These are phyloP conservation scores for Leccinum subtestaceum DNA, from an alignment of 768 basidiomycete genomes.

Conservation along the genomic window DNA sequence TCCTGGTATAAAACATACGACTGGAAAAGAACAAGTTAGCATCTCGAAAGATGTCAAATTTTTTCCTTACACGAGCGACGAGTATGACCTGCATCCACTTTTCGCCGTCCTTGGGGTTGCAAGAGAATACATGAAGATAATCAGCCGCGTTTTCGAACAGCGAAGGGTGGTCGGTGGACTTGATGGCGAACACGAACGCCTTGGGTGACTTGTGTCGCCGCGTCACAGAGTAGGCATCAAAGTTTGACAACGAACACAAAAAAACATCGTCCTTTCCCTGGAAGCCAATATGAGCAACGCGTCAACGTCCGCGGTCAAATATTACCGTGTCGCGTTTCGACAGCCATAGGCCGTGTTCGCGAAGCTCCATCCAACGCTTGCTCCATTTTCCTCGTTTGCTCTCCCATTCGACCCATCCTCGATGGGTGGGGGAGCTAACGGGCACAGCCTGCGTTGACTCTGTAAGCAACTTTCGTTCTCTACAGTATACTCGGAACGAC, in stretches of 20 bases:
- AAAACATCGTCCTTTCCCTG: slow-evolving; percentile 83
- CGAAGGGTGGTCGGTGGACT: slow-evolving; percentile 82
- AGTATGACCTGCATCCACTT: slow-evolving; percentile 80
- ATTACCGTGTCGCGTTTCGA: slow-evolving; percentile 87
- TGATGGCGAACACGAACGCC: slow-evolving; percentile 79
- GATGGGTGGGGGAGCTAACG: slow-evolving; percentile 38
- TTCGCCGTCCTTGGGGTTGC: slow-evolving; percentile 68
- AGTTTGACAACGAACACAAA: slow-evolving; percentile 84
- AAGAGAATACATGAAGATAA: slow-evolving; percentile 84
- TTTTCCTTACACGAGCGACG: slow-evolving; percentile 69
- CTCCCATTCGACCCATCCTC: slow-evolving; percentile 84
- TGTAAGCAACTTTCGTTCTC: slow-evolving; percentile 44
- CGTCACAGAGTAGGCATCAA: slow-evolving; percentile 82
- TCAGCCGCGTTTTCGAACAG: slow-evolving; percentile 87
- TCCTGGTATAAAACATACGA: slow-evolving; percentile 85
- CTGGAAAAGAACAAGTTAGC: slow-evolving; percentile 36
- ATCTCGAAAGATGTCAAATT: background rate
- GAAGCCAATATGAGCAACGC: slow-evolving; percentile 3
- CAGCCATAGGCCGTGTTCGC: slow-evolving; percentile 83
- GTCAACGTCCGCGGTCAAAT: slow-evolving; percentile 7
- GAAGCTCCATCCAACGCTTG: slow-evolving; percentile 85
- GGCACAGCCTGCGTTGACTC: slow-evolving; percentile 47
- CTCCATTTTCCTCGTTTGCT: slow-evolving; percentile 92
- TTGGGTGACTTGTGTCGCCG: slow-evolving; percentile 81
- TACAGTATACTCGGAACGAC: slow-evolving; percentile 25